Evolutionary conservation across 768 basidiomycete species (phyloP), one percentile per base, ranked within the genome.

Genomic region (Rubroboletus pulcherrimus): DNA sequence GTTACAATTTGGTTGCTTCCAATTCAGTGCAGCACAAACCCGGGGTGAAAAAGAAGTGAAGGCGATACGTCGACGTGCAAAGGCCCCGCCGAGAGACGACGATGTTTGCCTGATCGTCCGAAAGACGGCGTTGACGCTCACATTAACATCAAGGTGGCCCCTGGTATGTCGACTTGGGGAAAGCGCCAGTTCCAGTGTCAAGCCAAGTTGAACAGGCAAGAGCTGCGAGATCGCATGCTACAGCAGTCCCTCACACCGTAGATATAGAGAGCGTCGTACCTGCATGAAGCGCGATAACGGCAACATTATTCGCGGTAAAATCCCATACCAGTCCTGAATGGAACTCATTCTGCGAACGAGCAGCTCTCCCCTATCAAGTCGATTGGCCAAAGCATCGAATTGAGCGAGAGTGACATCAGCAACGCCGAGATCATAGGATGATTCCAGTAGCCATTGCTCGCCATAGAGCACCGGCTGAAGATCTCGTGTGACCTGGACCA

Each of bases 1-100:
- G 37, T 73, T 74, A 93, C 96, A 98, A 71, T 98, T 98, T 12
- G 96, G 96, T 72, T 99, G 96, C 73, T 99, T 99, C 97, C 96
- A 98, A 66, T 99, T 98, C 53, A 98, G 72, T 15, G 91, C 87
- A 8, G 91, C 84, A 71, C 93, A 96, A 0, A 93, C 83, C 67
- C 91, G 86, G 9, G 95, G 91, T 46, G 89, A 88, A 71, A 91
- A 98, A 7, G 93, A 96, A 38, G 87, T 87, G 68, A 99, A 93
- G n/a, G 93, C 83, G 57, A 98, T 84, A 62, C 87, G 87, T 48
- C 94, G 79, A 53, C 89, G 84, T 47, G 76, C 75, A 54, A 76
- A 73, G 31, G 77, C 75, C 39, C 77, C 78, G 30, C 82, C 82
- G 29, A 77, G 69, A 48, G 74, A 72, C 48, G 77, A 75, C 24